These are phyloP conservation scores for Filobasidium wieringae DNA, from an alignment of 768 basidiomycete genomes.

Conservation along the genomic window DNA sequence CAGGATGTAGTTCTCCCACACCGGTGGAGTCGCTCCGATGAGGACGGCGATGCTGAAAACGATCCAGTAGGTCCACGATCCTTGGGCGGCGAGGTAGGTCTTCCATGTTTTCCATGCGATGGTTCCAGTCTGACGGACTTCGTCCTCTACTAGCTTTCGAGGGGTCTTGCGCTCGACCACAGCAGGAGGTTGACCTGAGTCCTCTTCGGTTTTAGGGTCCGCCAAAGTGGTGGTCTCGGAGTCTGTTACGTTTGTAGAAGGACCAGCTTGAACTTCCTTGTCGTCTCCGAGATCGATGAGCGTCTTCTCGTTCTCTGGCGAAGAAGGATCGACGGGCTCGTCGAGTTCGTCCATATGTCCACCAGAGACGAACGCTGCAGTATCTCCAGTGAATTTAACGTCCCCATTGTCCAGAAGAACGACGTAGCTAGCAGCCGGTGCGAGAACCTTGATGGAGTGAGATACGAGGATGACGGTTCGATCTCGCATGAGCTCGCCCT, in stretches of 20 bases:
- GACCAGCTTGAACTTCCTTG: not conserved
- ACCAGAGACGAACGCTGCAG: constrained; percentile 55
- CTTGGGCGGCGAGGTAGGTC: constrained; percentile 46
- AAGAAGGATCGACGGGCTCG: constrained; percentile 8
- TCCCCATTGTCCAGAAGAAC: constrained; percentile 50
- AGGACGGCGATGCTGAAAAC: constrained; percentile 48
- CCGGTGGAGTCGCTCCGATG: constrained; percentile 52
- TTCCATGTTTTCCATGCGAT: constrained; percentile 58
- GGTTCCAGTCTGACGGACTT: constrained; percentile 50
- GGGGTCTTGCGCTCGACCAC: constrained; percentile 48
- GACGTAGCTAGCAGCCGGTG: constrained; percentile 65
- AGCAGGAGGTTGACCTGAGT: not conserved
- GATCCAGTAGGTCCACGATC: constrained; percentile 51
- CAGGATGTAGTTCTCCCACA: constrained; percentile 60
- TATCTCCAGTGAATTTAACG: constrained; percentile 60
- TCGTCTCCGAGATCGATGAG: constrained; percentile 10
- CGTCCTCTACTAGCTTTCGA: constrained; percentile 67
- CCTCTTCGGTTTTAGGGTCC: constrained; percentile 35
- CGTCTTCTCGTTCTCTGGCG: not conserved
- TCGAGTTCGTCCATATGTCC: constrained; percentile 56
- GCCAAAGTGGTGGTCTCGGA: constrained; percentile 43
- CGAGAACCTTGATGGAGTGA: constrained; percentile 82
- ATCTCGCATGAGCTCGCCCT: constrained; percentile 62
- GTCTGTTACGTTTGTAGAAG: constrained; percentile 40
- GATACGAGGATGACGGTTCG: constrained; percentile 82